Conservation (phyloP, 75 land plant species). For the Isoetes taiwanensis region DNA sequence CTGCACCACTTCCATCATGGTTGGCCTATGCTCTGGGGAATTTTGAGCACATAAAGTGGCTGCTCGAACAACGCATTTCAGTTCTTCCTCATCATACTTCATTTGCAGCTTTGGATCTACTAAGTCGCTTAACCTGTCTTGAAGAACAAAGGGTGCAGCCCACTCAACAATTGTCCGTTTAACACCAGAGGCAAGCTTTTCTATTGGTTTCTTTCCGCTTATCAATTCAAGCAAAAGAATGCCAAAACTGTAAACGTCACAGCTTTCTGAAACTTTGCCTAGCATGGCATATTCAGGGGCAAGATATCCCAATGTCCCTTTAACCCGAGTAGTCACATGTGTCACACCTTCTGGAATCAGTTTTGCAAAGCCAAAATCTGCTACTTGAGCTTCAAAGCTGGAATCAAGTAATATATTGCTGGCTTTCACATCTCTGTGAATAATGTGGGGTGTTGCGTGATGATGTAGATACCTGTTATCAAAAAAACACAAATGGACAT, state of each 20-base stretch:
- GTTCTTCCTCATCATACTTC: constrained; percentile 35
- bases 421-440: constrained; percentile 70
- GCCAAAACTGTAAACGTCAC: constrained; percentile 81
- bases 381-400: constrained; percentile 48
- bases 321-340: constrained; percentile 58
- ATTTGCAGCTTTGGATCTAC: constrained; percentile 62
- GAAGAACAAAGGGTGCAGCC: constrained; percentile 43
- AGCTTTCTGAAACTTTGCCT: constrained; percentile 68
- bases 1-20: constrained; percentile 50
- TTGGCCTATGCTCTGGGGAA: constrained; percentile 43
- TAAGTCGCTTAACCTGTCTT: constrained; percentile 30
- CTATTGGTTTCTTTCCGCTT: constrained; percentile 54
- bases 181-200: constrained; percentile 33
- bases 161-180: constrained; percentile 49
- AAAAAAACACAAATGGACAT: constrained; percentile 1
- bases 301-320: constrained; percentile 74
- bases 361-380: constrained; percentile 82
- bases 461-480: constrained; percentile 61
- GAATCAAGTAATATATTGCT: constrained; percentile 66
- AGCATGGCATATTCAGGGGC: constrained; percentile 84
- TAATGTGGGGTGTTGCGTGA: constrained; percentile 62
- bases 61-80: constrained; percentile 31
- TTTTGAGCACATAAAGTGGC: constrained; percentile 39
- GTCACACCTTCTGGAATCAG: constrained; percentile 71
- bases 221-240: constrained; percentile 59